phyloP scores from a whole-genome alignment of 2,329 filamentous ascomycete species.

The Neonectria hederae region DNA sequence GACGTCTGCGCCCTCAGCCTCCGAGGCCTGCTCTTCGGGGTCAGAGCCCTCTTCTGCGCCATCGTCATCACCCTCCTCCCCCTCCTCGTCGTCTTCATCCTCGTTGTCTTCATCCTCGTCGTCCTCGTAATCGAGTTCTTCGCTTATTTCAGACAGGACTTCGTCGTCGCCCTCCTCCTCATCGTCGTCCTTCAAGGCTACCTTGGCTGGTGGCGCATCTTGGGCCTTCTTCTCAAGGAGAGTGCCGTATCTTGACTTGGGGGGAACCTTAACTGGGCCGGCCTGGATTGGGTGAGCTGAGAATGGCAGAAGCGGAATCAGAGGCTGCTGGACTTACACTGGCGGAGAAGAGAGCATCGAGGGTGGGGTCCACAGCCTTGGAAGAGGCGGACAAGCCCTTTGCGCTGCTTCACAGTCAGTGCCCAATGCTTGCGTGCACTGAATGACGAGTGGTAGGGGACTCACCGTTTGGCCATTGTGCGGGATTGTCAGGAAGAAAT shows the following conservation, averaged over 20 bases:
- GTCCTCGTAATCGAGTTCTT: slow-evolving; percentile 48
- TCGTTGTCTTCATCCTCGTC: slow-evolving; percentile 42
- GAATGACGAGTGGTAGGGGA: slow-evolving; percentile 6
- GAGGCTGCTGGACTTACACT: slow-evolving; percentile 66
- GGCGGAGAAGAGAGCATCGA: slow-evolving; percentile 75
- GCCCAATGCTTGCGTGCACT: slow-evolving; percentile 20
- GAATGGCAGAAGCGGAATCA: slow-evolving; percentile 10
- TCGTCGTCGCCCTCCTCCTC: slow-evolving; percentile 48
- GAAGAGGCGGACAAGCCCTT: slow-evolving; percentile 54
- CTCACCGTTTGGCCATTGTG: slow-evolving; percentile 42
- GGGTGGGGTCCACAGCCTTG: slow-evolving; percentile 72
- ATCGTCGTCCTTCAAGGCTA: slow-evolving; percentile 45
- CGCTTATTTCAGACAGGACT: slow-evolving; percentile 46
- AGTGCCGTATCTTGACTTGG: slow-evolving; percentile 56
- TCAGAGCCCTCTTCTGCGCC: slow-evolving; percentile 24
- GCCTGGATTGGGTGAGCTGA: slow-evolving; percentile 49
- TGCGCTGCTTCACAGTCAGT: slow-evolving; percentile 47
- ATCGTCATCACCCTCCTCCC: slow-evolving; percentile 39
- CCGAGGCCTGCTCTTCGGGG: slow-evolving; percentile 40
- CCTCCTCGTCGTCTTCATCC: slow-evolving; percentile 36
- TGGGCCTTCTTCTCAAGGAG: slow-evolving; percentile 48
- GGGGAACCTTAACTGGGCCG: slow-evolving; percentile 60
- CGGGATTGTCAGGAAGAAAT: not conserved
- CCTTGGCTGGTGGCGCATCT: slow-evolving; percentile 37
- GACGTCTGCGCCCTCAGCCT: slow-evolving; percentile 54